phyloP scores from a whole-genome alignment of 73 alveolate genomes.

The Tetrahymena thermophila region DNA sequence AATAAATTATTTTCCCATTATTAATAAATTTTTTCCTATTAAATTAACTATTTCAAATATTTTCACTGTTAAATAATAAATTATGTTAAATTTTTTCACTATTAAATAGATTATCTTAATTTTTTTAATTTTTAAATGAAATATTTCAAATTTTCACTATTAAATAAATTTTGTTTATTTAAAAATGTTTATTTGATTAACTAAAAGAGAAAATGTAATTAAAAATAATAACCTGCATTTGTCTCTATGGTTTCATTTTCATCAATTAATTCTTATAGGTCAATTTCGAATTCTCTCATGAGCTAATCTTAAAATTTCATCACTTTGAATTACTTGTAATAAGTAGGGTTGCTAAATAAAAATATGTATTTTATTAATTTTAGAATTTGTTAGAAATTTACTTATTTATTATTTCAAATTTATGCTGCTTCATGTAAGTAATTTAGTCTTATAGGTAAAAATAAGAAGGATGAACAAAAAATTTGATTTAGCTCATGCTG shows the following conservation, averaged over 20 bases:
- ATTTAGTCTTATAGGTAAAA: not conserved
- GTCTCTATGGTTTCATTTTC: not conserved
- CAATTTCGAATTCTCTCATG: not conserved
- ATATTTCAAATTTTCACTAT: too few relatives aligned
- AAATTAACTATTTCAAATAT: too few relatives aligned
- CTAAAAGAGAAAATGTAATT: too few relatives aligned
- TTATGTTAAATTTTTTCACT: too few relatives aligned
- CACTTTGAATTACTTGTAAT: not conserved
- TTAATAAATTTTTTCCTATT: too few relatives aligned
- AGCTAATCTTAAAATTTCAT: not conserved
- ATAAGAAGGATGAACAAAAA: not conserved
- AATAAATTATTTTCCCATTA: too few relatives aligned
- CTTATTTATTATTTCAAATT: not conserved
- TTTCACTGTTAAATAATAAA: too few relatives aligned
- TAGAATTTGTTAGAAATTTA: not conserved
- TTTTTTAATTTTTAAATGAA: too few relatives aligned
- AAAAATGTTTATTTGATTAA: too few relatives aligned
- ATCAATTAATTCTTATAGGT: not conserved
- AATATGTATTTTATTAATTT: not conserved
- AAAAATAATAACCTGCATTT: not conserved
- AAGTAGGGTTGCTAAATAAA: not conserved
- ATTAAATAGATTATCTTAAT: too few relatives aligned
- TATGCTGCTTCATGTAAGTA: not conserved
- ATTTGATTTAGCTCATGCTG: not conserved
- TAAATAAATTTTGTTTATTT: too few relatives aligned